These are phyloP conservation scores for Tolypocladium inflatum DNA, from an alignment of 2,329 filamentous ascomycete genomes.

Conservation along the genomic window DNA sequence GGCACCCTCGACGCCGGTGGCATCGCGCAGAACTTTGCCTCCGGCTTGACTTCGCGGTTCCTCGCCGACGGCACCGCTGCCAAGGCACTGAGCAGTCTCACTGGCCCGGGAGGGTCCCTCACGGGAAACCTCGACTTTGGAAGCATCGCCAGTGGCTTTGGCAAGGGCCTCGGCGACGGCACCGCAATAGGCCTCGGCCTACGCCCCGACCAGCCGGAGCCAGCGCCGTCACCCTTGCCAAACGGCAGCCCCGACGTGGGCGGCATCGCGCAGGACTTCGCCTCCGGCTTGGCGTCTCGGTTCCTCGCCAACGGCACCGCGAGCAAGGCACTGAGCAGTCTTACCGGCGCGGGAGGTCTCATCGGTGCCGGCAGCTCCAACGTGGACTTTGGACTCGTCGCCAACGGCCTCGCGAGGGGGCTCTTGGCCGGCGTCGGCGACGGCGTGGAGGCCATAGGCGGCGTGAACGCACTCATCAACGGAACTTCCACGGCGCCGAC, in stretches of 20 bases:
- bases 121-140: background rate
- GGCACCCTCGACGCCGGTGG: background rate
- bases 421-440: slow-evolving; percentile 24
- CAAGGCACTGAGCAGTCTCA: background rate
- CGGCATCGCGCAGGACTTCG: slow-evolving; percentile 4
- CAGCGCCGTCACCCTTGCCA: background rate
- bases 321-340: background rate
- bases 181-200: background rate
- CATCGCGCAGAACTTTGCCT: slow-evolving; percentile 4
- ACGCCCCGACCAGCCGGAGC: background rate
- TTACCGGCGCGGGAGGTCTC: background rate
- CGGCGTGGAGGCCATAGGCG: slow-evolving; percentile 20
- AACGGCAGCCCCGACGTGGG: background rate
- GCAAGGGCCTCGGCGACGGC: slow-evolving; percentile 6
- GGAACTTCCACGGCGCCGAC: slow-evolving; percentile 14
- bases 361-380: background rate
- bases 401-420: slow-evolving; percentile 24
- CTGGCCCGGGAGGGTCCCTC: background rate
- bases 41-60: background rate
- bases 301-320: background rate
- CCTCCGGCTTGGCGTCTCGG: background rate
- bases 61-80: background rate
- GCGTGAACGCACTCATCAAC: slow-evolving; percentile 19
- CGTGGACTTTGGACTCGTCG: slow-evolving; percentile 16
- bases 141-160: background rate